phyloP scores from a whole-genome alignment of 768 basidiomycete genomes.

The Mycena leptocephala region DNA sequence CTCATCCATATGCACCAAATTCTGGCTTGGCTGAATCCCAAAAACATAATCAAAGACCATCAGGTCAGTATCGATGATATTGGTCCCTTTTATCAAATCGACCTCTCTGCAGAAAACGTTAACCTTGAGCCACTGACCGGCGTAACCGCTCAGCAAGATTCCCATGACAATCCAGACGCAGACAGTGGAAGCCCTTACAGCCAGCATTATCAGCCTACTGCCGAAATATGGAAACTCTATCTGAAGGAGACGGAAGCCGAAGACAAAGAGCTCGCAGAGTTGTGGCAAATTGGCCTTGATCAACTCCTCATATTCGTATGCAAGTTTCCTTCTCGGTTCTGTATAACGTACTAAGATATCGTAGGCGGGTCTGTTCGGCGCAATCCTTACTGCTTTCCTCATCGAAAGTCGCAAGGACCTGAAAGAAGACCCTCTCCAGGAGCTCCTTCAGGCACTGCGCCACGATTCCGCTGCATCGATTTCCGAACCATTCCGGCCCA shows the following conservation, averaged over 20 bases:
- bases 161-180: not conserved
- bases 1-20: not conserved
- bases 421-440: not conserved
- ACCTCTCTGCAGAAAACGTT: too few relatives aligned
- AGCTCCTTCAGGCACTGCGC: not conserved
- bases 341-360: not conserved
- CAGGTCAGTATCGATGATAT: not conserved
- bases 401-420: not conserved
- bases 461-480: not conserved
- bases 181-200: too few relatives aligned
- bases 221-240: not conserved
- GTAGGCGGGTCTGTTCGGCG: not conserved
- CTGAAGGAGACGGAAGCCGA: not conserved
- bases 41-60: not conserved
- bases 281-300: not conserved
- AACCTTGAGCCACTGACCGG: not conserved
- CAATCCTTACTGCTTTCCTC: not conserved
- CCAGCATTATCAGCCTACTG: too few relatives aligned
- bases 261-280: not conserved
- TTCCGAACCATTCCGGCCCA: not conserved
- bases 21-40: not conserved
- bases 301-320: not conserved
- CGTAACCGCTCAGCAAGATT: not conserved
- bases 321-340: not conserved
- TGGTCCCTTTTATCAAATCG: too few relatives aligned